Base-by-base conservation (phyloP, 768 basidiomycete species). In the Russula griseocarnosa region DNA sequence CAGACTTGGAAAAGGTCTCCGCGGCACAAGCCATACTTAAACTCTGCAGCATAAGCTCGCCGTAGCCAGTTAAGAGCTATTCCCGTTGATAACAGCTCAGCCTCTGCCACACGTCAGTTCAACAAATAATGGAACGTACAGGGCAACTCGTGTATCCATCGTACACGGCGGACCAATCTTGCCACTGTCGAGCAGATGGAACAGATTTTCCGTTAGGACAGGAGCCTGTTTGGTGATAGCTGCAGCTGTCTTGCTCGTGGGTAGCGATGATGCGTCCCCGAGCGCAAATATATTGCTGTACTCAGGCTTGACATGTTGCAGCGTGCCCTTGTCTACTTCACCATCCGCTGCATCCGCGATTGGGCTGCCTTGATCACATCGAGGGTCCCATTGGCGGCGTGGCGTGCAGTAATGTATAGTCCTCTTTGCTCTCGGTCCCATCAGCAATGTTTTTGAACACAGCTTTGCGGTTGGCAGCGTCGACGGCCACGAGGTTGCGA, bases 191-290 rank as follows among this genome's bases (percentile, higher is more conserved):
- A 93, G 76, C 36, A 89, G 76, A 30, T 85, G 85, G 73, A 85
- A 87, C 42, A 98, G 73, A 76, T 98, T 98, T 76, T 98, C 91
- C 1, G 87, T 83, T 51, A 98, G 80, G 5, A 99, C 87, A 13
- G 96, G 96, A 1, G 90, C 86, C 74, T 99, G 93, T 0, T 85
- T 85, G 3, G 91, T 93, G 70, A 98, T 89, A 6, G 95, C 96
- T 16, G 96, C 95, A 0, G 90, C 92, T 0, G 96, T 99, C 81
- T 96, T 99, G 74, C 91, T 93, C 30, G 94, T 98, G 9, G 96
- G 96, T 32, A 97, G 76, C 40, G 87, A 90, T 26, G 92, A 90
- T 70, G 90, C 90, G 72, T 99, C 96, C n/a, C 96, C 96, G 13
- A 98, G 72, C 9, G 92, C 82, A 74, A 94, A 98, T 34, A 98